Percentiles rank a stretch among this genome's conserved stretches.
Conservation (phyloP, 1,284 basidiomycete genomes). For the Mycocalia duriaeana region DNA sequence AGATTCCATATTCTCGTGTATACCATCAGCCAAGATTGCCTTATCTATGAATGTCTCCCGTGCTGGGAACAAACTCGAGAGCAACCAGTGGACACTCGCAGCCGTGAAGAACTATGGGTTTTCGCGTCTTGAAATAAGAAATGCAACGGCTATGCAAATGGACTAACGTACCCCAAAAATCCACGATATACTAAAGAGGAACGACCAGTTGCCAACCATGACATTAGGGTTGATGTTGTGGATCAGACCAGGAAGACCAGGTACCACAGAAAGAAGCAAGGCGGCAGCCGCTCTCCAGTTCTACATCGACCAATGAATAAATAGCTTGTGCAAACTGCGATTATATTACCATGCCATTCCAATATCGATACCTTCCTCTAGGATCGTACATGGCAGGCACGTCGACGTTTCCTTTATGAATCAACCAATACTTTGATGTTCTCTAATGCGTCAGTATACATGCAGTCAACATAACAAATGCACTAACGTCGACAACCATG, state of each 20-base stretch:
- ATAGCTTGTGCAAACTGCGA: too few species aligned
- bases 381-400: conserved; percentile 71
- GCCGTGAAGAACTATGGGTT: conserved; percentile 27
- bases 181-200: conserved; percentile 67
- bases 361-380: conserved; percentile 59
- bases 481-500: conserved; percentile 65
- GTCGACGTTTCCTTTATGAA: conserved; percentile 59
- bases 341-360: conserved; percentile 58
- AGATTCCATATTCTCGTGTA: not conserved
- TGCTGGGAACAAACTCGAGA: conserved; percentile 55
- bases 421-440: conserved; percentile 53
- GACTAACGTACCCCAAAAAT: conserved; percentile 61
- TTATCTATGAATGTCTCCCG: conserved; percentile 51
- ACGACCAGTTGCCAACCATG: conserved; percentile 44
- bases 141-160: too few species aligned
- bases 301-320: conserved; percentile 27
- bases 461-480: not conserved
- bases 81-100: conserved; percentile 38
- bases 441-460: conserved; percentile 6
- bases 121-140: too few species aligned
- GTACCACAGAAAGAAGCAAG: conserved; percentile 56
- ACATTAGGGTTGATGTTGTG: conserved; percentile 59
- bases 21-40: conserved; percentile 30
- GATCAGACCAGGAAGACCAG: conserved; percentile 65
- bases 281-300: conserved; percentile 71